Evolutionary conservation across 768 basidiomycete genomes (phyloP).

Genomic region (Rhodosporidiobolus odoratus): DNA sequence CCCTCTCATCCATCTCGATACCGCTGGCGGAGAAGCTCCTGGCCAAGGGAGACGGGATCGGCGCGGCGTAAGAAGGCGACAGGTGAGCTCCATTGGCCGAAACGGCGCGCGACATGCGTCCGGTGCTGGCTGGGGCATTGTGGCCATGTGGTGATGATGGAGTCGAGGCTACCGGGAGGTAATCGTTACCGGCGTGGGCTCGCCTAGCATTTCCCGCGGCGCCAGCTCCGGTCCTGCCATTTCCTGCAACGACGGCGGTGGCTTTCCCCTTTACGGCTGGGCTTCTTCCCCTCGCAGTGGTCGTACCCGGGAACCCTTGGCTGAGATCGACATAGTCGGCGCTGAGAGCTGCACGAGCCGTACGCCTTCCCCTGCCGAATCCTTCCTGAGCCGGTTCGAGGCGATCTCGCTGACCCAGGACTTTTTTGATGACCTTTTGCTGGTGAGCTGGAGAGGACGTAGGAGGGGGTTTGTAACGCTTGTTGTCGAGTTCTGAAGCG

Average conservation of each 20-base stretch:
- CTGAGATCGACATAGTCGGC: background rate
- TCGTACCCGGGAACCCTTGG: too few relatives aligned
- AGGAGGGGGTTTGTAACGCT: background rate
- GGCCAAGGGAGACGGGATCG: background rate
- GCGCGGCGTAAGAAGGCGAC: background rate
- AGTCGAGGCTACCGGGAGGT: background rate
- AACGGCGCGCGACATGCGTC: constrained; percentile 1
- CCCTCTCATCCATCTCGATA: background rate
- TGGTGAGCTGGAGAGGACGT: background rate
- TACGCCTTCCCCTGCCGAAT: background rate
- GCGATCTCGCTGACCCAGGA: background rate
- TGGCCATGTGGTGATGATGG: background rate
- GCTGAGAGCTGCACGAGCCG: background rate
- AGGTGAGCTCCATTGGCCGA: background rate
- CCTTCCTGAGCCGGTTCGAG: background rate
- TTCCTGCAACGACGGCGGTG: too few relatives aligned
- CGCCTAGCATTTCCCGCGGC: background rate
- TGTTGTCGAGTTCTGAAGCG: constrained; percentile 6
- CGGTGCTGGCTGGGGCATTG: background rate
- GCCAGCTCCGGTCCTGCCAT: too few relatives aligned
- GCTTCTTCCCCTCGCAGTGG: too few relatives aligned
- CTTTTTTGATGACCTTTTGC: background rate
- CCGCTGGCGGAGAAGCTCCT: constrained; percentile 24
- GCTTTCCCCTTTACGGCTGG: too few relatives aligned
- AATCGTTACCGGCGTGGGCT: background rate